Evolutionary conservation across 768 basidiomycete species (phyloP).

Genomic region (Auricularia sp.): DNA sequence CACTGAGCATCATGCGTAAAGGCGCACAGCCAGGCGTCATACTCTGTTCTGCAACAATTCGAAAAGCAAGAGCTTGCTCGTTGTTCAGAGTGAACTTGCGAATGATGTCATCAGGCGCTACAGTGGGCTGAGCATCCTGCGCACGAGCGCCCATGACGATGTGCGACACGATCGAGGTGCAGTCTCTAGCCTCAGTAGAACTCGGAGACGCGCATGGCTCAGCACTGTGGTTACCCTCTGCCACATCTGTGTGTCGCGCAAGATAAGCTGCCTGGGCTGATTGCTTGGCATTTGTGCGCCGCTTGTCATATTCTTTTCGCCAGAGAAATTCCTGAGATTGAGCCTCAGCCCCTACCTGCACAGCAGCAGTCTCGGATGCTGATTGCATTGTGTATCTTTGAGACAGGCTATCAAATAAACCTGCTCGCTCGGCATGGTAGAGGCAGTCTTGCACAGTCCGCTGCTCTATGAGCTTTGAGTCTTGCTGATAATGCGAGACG

Average conservation of each 20-base stretch:
- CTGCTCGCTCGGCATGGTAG: conserved; percentile 4
- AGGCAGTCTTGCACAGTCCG: conserved; percentile 6
- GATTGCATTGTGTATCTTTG: neutral
- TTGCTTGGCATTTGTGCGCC: conserved; percentile 9
- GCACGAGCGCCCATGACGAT: neutral
- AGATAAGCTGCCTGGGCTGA: neutral
- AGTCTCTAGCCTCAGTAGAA: no score
- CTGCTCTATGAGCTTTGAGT: neutral
- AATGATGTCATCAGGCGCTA: conserved; percentile 13
- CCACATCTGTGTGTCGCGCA: neutral
- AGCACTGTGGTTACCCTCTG: conserved; percentile 2
- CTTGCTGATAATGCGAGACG: conserved; percentile 2
- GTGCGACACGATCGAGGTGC: no score
- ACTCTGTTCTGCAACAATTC: conserved; percentile 6
- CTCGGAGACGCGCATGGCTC: no score
- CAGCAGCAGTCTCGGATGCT: no score
- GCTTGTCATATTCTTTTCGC: conserved; percentile 10
- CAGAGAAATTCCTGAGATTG: conserved; percentile 3
- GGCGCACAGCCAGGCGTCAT: conserved; percentile 3
- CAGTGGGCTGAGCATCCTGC: neutral
- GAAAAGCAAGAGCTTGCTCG: conserved; percentile 10
- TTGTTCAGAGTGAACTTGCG: conserved; percentile 15
- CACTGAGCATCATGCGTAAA: conserved; percentile 11
- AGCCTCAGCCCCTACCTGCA: no score
- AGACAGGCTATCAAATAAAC: conserved; percentile 1